These are phyloP conservation scores for Cercospora zeae-maydis DNA, from an alignment of 2,329 filamentous ascomycete species.

Conservation along the genomic window DNA sequence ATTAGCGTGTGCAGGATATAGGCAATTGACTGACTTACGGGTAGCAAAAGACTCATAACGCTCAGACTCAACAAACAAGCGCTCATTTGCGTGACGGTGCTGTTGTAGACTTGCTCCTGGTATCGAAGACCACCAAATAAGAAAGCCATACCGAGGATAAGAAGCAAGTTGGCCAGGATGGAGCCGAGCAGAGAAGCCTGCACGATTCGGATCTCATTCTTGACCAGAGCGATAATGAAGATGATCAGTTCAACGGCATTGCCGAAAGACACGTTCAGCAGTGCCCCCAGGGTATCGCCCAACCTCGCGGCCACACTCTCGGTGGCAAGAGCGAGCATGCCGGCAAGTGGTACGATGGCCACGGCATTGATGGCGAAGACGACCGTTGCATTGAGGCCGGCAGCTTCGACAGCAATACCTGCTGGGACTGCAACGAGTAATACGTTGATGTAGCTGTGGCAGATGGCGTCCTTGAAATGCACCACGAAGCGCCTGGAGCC, in stretches of 20 bases:
- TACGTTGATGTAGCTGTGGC: conserved; percentile 74
- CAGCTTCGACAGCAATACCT: conserved; percentile 62
- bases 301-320: conserved; percentile 48
- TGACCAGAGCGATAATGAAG: conserved; percentile 70
- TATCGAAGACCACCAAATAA: conserved; percentile 80
- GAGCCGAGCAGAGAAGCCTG: conserved; percentile 87
- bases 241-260: conserved; percentile 54
- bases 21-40: conserved; percentile 50
- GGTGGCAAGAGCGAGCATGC: conserved; percentile 48
- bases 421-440: conserved; percentile 74
- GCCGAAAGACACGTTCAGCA: conserved; percentile 53
- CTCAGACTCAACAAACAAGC: conserved; percentile 86
- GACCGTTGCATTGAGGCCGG: conserved; percentile 41
- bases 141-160: conserved; percentile 91
- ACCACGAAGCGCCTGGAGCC: conserved; percentile 53
- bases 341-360: conserved; percentile 51
- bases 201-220: conserved; percentile 84
- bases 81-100: conserved; percentile 93
- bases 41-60: conserved; percentile 82
- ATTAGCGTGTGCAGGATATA: conserved; percentile 10
- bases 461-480: conserved; percentile 56
- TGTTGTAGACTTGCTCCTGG: conserved; percentile 93
- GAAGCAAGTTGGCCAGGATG: conserved; percentile 80
- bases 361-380: conserved; percentile 53
- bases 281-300: conserved; percentile 48